These are phyloP conservation scores for Solanum ahanhuiri DNA, from an alignment of 257 asterid species.

Conservation along the genomic window DNA sequence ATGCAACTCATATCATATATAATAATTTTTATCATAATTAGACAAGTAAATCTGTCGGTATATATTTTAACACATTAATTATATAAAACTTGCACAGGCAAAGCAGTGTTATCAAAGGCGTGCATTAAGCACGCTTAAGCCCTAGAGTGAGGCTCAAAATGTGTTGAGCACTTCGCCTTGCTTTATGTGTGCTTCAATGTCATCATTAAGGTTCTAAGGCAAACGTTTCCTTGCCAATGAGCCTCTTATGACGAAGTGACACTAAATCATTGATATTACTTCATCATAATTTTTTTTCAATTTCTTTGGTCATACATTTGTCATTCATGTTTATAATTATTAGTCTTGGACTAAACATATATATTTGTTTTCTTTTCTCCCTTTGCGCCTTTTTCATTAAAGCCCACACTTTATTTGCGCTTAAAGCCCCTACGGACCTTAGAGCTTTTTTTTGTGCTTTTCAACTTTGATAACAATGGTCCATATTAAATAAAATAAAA, in stretches of 20 bases:
- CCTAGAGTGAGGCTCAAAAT: not conserved
- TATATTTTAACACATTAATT: not conserved
- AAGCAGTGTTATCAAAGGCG: not conserved
- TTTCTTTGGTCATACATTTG: not conserved
- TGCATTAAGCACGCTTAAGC: not conserved
- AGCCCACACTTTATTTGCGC: not conserved
- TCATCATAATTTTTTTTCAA: not conserved
- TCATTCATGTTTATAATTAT: not conserved
- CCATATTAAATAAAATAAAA: not conserved
- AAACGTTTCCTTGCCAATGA: not conserved
- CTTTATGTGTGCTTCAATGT: not conserved
- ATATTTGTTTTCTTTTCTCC: not conserved
- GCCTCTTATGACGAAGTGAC: not conserved
- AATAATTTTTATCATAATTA: too few species aligned
- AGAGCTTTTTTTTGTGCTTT: not conserved
- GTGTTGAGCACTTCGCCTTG: not conserved
- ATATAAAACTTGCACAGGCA: not conserved
- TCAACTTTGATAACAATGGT: not conserved
- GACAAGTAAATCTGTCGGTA: not conserved
- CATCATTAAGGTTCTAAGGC: not conserved
- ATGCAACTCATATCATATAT: not conserved
- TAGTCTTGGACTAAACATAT: not conserved
- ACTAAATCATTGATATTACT: not conserved
- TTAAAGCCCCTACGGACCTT: not conserved
- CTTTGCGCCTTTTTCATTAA: not conserved